Conservation (phyloP, 306 rosid genomes). For the Hippophae tibetana region DNA sequence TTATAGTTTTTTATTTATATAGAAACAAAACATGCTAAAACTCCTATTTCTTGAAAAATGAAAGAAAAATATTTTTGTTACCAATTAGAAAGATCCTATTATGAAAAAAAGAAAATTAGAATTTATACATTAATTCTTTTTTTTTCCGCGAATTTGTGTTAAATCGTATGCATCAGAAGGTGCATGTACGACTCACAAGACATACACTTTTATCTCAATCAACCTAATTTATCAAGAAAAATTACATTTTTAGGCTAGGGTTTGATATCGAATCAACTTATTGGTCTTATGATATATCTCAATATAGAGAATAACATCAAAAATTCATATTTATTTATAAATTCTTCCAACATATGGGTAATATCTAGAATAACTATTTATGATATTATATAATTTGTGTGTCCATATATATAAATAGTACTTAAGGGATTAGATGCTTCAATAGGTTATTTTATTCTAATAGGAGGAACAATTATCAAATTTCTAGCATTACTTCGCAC, state of each 20-base stretch:
- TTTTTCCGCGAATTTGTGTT: not conserved
- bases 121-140: not conserved
- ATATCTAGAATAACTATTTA: not conserved
- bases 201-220: not conserved
- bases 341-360: too few species aligned
- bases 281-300: slow-evolving; percentile 5
- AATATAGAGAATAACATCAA: not conserved
- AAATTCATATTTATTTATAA: not conserved
- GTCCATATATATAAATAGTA: too few species aligned
- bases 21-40: not conserved
- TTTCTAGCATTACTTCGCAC: too few species aligned
- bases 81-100: too few species aligned
- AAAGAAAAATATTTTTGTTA: too few species aligned
- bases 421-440: too few species aligned
- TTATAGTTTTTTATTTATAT: not conserved
- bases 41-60: too few species aligned
- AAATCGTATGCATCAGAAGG: slow-evolving; percentile 2
- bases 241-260: not conserved
- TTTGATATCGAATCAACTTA: slow-evolving; percentile 2
- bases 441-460: not conserved
- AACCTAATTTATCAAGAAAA: too few species aligned
- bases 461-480: too few species aligned
- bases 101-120: not conserved
- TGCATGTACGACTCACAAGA: not conserved
- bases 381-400: not conserved